Evolutionary conservation across 371 early-diverging fungal species (phyloP), one percentile per base, ranked within the genome.

Genomic region (Syncephalastrum monosporum): DNA sequence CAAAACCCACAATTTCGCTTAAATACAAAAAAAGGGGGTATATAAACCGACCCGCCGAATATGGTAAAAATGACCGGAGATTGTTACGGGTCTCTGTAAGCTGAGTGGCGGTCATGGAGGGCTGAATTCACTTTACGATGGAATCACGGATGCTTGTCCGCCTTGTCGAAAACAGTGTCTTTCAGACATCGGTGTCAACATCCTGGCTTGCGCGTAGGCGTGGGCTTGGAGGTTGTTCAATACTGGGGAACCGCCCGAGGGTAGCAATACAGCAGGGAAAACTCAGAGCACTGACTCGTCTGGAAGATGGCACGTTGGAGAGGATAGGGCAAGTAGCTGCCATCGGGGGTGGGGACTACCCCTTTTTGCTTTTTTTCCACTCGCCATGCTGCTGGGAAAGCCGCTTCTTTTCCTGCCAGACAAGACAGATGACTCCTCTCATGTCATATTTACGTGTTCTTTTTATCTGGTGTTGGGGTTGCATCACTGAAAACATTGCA

Each of bases 231-330:
- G 75, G 81, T 77, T 80, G 72, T 72, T 75, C 67, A 80, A 77
- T 77, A 77, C 68, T 70, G 69, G 67, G 72, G 81, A 53, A 75
- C 38, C 29, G 81, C 81, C 81, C 81, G 74, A 80, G 81, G 75
- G 75, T 77, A 77, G 81, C 64, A 80, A 80, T 77, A 77, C 75
- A 80, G 77, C 81, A 80, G 81, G 81, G 81, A 80, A 80, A 80
- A 80, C 81, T 61, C 53, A 73, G 69, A 80, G 81, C 75, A 80
- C 67, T 66, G 64, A 69, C 53, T 63, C 75, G 77, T 77, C 81
- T 75, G 75, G 65, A 64, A 80, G 77, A 68, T 80, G 57, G 77
- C 81, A 80, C 81, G 63, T 67, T 57, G 69, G 75, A 80, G 81
- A 69, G 77, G 68, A 65, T 64, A 58, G 68, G 59, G 57, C 61